Percentiles rank a stretch among this genome's conserved stretches.
These are phyloP conservation scores for Erysiphe pulchra DNA, from an alignment of 2,329 filamentous ascomycete genomes.

Conservation along the genomic window DNA sequence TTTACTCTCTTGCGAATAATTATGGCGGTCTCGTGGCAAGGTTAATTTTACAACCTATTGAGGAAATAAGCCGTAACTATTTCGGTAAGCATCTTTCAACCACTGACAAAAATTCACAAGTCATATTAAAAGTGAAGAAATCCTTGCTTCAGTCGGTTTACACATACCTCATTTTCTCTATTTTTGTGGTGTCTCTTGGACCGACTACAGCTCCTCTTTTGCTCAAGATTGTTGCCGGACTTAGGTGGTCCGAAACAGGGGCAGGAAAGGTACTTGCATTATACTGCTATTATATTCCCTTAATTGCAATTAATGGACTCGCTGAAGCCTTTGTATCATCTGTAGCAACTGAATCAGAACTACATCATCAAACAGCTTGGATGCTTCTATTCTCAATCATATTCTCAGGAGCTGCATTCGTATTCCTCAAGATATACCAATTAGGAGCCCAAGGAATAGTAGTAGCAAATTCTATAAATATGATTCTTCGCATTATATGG, in stretches of 20 bases:
- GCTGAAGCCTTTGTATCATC: slow-evolving; percentile 82
- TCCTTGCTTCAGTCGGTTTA: slow-evolving; percentile 40
- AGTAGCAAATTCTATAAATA: slow-evolving; percentile 69
- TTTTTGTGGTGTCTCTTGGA: slow-evolving; percentile 41
- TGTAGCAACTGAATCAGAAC: slow-evolving; percentile 48
- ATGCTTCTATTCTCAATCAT: slow-evolving; percentile 61
- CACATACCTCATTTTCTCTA: slow-evolving; percentile 48
- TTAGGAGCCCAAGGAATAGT: slow-evolving; percentile 63
- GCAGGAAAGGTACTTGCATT: slow-evolving; percentile 48
- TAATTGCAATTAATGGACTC: slow-evolving; percentile 77
- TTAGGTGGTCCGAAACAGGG: slow-evolving; percentile 46
- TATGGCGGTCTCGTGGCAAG: slow-evolving; percentile 76
- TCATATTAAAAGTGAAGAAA: slow-evolving; percentile 18
- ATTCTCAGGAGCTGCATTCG: slow-evolving; percentile 49
- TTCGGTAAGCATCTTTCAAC: slow-evolving; percentile 52
- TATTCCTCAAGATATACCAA: slow-evolving; percentile 42
- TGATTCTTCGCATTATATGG: slow-evolving; percentile 66
- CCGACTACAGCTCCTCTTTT: slow-evolving; percentile 51
- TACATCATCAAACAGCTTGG: slow-evolving; percentile 54
- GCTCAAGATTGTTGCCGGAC: slow-evolving; percentile 50
- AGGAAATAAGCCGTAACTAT: slow-evolving; percentile 75
- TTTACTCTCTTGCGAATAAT: slow-evolving; percentile 82
- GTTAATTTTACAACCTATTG: slow-evolving; percentile 79
- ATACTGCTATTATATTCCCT: slow-evolving; percentile 84
- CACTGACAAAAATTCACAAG: slow-evolving; percentile 6